Evolutionary conservation across 176 grass and related monocot genomes (phyloP), one percentile per base, ranked within the genome.

Genomic region (Bolboschoenus planiculmis): DNA sequence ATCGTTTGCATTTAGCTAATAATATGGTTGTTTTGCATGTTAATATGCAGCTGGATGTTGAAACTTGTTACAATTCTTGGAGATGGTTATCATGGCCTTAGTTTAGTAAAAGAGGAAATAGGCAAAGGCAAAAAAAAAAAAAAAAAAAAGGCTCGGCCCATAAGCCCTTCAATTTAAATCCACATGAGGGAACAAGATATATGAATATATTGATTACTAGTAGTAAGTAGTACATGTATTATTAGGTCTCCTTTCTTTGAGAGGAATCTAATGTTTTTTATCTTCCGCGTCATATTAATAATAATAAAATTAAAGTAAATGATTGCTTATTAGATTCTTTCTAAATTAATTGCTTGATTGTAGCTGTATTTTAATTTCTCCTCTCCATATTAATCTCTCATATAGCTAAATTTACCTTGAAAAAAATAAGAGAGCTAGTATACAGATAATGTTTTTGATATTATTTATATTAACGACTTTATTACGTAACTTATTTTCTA

Each of bases 101-200:
- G n/a, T 72, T 66, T 72, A 26, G 33, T 72, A 5, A 39, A 42
- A 72, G 14, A 72, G 40, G 15, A 39, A 71, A 5, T n/a, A 37
- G 30, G 31, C 30, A 72, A 20, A 72, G n/a, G n/a, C n/a, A n/a
- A n/a, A 24, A 7, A 76, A 48, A 76, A 59, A 2, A 27, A 40
- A 26, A 59, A 13, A 62, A 11, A 81, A 81, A 81, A 37, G 40
- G 34, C 53, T 43, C 78, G 56, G 78, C 78, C 78, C 78, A 81
- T 81, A 27, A 18, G 56, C 78, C 36, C 34, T 42, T 61, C 26
- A 27, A 74, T 2, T 74, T 68, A 74, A 44, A 47, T 68, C 35
- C n/a, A 21, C 35, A 4, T 68, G 7, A 68, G 31, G 64, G 7
- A 67, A 67, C 64, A 9, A 4, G 6, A 39, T 67, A 67, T 67